Evolutionary conservation across 2,329 filamentous ascomycete genomes (phyloP).

Genomic region (Colletotrichum spaethianum): DNA sequence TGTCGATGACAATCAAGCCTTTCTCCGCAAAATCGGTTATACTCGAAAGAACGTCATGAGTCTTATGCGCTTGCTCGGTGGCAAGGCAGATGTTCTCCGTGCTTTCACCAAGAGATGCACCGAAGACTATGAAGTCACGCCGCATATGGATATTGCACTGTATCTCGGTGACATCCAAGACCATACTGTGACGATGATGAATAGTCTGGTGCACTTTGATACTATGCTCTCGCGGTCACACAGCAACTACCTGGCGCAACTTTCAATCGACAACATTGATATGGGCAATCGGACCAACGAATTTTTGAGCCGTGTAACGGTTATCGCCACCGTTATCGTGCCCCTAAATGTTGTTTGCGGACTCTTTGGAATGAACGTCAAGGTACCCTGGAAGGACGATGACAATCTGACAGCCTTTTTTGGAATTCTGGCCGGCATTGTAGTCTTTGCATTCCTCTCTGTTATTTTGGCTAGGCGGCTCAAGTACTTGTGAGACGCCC

Average conservation of each 20-base stretch:
- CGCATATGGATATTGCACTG: slow-evolving; percentile 94
- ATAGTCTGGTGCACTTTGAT: slow-evolving; percentile 93
- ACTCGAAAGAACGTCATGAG: slow-evolving; percentile 96
- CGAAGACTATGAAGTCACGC: slow-evolving; percentile 94
- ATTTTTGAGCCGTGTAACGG: slow-evolving; percentile 93
- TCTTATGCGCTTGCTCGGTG: slow-evolving; percentile 90
- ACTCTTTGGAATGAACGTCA: slow-evolving; percentile 89
- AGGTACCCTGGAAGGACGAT: slow-evolving; percentile 73
- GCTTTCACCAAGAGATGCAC: slow-evolving; percentile 99
- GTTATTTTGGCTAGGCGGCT: slow-evolving; percentile 47
- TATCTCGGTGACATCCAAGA: slow-evolving; percentile 99
- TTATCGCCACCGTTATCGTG: slow-evolving; percentile 93
- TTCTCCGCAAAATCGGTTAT: slow-evolving; percentile 90
- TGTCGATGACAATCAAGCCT: slow-evolving; percentile 88
- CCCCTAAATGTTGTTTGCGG: slow-evolving; percentile 93
- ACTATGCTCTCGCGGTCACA: slow-evolving; percentile 96
- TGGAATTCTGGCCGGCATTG: slow-evolving; percentile 65
- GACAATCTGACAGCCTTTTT: slow-evolving; percentile 70
- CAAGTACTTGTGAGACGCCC: slow-evolving; percentile 4
- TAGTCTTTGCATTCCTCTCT: slow-evolving; percentile 64
- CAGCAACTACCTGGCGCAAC: slow-evolving; percentile 94
- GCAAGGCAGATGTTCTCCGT: slow-evolving; percentile 96
- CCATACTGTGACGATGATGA: slow-evolving; percentile 99
- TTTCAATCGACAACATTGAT: slow-evolving; percentile 91
- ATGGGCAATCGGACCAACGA: slow-evolving; percentile 91